Percentiles rank a stretch among this genome's conserved stretches.
Conservation (phyloP, 2,329 filamentous ascomycete species). For the Fragosphaeria purpurea region DNA sequence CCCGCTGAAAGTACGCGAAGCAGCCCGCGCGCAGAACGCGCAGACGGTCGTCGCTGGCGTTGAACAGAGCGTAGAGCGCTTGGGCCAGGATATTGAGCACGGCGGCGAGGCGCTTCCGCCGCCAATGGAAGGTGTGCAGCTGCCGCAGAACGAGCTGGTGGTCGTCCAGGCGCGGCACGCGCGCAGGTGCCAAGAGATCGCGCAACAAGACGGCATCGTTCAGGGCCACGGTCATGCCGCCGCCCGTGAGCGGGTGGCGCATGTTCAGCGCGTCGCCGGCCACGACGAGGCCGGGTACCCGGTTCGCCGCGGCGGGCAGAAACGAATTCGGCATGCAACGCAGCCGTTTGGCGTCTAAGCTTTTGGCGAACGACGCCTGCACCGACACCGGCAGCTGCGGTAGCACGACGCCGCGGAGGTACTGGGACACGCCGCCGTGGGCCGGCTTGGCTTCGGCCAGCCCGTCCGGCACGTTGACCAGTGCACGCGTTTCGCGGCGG, state of each 20-base stretch:
- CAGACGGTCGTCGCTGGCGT: conserved; percentile 69
- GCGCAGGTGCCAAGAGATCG: conserved; percentile 59
- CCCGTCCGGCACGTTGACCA: conserved; percentile 78
- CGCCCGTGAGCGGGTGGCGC: conserved; percentile 95
- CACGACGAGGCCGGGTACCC: conserved; percentile 54
- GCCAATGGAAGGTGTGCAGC: conserved; percentile 75
- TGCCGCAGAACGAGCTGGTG: conserved; percentile 53
- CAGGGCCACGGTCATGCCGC: conserved; percentile 88
- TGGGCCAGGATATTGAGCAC: conserved; percentile 98
- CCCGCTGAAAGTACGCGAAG: conserved; percentile 81
- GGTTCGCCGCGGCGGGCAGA: conserved; percentile 52
- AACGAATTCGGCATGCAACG: conserved; percentile 91
- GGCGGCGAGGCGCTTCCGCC: conserved; percentile 67
- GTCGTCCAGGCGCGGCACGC: conserved; percentile 61
- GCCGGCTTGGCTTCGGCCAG: conserved; percentile 62
- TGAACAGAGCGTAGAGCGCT: conserved; percentile 85
- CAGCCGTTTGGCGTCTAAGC: conserved; percentile 61
- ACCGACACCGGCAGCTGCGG: conserved; percentile 65
- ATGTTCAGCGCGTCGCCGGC: conserved; percentile 97
- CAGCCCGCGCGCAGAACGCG: conserved; percentile 78
- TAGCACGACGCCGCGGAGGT: conserved; percentile 66
- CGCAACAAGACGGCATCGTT: conserved; percentile 79
- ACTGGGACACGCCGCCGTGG: conserved; percentile 73
- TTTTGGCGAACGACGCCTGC: conserved; percentile 62
- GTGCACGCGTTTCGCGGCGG: conserved; percentile 79